Conservation (phyloP, 495 filamentous ascomycete species). For the Cladorrhinum samala region DNA sequence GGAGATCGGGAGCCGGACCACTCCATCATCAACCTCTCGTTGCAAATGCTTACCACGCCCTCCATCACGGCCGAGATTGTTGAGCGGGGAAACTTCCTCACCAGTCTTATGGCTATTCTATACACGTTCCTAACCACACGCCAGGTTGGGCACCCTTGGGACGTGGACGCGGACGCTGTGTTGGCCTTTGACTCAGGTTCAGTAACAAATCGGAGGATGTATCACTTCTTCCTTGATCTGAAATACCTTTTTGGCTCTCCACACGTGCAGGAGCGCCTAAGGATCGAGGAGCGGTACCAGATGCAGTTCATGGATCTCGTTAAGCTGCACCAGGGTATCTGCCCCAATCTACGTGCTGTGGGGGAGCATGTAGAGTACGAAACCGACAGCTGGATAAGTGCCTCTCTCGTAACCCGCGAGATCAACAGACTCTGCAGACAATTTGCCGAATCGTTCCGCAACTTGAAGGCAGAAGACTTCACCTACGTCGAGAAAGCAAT, state of each 20-base stretch:
- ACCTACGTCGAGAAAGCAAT: constrained; percentile 66
- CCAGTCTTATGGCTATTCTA: constrained; percentile 88
- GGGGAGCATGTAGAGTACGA: constrained; percentile 98
- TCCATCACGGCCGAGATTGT: constrained; percentile 94
- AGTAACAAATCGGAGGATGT: constrained; percentile 88
- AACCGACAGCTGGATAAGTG: constrained; percentile 95
- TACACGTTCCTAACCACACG: constrained; percentile 96
- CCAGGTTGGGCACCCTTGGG: constrained; percentile 87
- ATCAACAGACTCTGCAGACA: constrained; percentile 87
- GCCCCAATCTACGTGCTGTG: constrained; percentile 84
- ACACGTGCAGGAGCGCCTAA: constrained; percentile 75
- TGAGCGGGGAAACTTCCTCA: constrained; percentile 91
- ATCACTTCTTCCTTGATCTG: constrained; percentile 92
- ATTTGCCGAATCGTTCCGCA: constrained; percentile 78
- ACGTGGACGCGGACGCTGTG: constrained; percentile 75
- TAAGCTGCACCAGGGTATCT: constrained; percentile 92
- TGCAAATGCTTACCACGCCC: constrained; percentile 94
- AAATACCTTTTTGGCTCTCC: constrained; percentile 82
- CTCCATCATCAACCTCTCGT: constrained; percentile 93
- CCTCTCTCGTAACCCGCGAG: constrained; percentile 87
- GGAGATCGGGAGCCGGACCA: constrained; percentile 95
- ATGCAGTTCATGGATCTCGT: constrained; percentile 93
- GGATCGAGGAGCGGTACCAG: constrained; percentile 77
- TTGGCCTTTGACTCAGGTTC: constrained; percentile 89
- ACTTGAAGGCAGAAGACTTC: constrained; percentile 53